Percentiles rank a stretch among this genome's conserved stretches.
These are phyloP conservation scores for Yamadazyma conglobata DNA, from an alignment of 1,139 yeast species.

Conservation along the genomic window DNA sequence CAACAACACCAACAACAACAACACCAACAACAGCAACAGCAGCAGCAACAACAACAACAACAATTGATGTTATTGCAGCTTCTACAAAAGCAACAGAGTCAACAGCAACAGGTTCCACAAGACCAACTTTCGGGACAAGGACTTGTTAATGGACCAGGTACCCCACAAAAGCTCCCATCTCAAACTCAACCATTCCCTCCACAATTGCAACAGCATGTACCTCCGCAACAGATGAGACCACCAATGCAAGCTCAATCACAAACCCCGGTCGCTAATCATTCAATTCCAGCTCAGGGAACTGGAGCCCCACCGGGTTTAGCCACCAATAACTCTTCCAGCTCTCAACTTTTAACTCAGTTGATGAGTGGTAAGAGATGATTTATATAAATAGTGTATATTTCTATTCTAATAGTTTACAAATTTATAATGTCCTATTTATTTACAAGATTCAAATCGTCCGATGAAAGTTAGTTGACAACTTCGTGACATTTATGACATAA, in stretches of 20 bases:
- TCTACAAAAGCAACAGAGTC: slow-evolving; percentile 16
- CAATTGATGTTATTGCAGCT: slow-evolving; percentile 7
- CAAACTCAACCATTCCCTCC: slow-evolving; percentile 15
- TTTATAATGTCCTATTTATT: slow-evolving; percentile 9
- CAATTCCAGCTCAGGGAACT: slow-evolving; percentile 6
- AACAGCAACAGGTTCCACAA: slow-evolving; percentile 6
- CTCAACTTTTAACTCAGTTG: slow-evolving; percentile 62
- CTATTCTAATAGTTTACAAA: background rate
- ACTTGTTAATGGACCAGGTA: slow-evolving; percentile 2
- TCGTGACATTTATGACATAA: slow-evolving; percentile 68
- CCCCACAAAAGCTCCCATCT: slow-evolving; percentile 13
- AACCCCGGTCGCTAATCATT: slow-evolving; percentile 16
- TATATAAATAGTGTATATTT: too few species aligned
- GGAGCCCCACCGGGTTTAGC: slow-evolving; percentile 13
- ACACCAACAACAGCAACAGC: slow-evolving; percentile 27
- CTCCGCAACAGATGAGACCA: slow-evolving; percentile 9
- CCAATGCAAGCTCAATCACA: slow-evolving; percentile 5
- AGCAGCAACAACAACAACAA: slow-evolving; percentile 5
- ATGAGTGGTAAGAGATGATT: slow-evolving; percentile 16
- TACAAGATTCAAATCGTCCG: slow-evolving; percentile 5
- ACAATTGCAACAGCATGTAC: slow-evolving; percentile 10
- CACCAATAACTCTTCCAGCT: slow-evolving; percentile 41
- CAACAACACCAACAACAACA: slow-evolving; percentile 27
- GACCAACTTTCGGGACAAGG: slow-evolving; percentile 9
- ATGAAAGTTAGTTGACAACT: slow-evolving; percentile 16